Evolutionary conservation across 768 basidiomycete genomes (phyloP).

Genomic region (Mycena vulgaris): DNA sequence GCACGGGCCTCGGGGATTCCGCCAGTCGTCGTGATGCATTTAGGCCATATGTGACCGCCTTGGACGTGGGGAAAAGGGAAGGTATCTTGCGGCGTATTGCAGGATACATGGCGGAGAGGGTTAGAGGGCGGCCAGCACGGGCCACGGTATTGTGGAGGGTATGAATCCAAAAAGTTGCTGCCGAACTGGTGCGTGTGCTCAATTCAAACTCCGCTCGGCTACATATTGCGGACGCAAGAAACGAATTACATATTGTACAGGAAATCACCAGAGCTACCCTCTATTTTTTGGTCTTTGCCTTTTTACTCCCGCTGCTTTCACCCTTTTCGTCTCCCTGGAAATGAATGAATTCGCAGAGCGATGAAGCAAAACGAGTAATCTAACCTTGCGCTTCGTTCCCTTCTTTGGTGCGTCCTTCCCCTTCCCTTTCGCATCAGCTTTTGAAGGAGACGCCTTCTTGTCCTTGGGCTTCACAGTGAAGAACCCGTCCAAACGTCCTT

Average conservation of each 20-base stretch:
- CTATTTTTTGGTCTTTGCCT: slow-evolving; percentile 60
- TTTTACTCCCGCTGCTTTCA: slow-evolving; percentile 56
- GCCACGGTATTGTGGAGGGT: background rate
- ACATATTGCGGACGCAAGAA: background rate
- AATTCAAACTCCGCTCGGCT: slow-evolving; percentile 17
- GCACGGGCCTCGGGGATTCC: slow-evolving; percentile 59
- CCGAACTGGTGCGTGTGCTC: slow-evolving; percentile 6
- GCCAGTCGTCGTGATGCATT: slow-evolving; percentile 56
- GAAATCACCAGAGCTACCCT: background rate
- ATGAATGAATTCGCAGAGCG: background rate
- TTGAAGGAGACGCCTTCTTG: slow-evolving; percentile 48
- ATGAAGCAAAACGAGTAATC: slow-evolving; percentile 21
- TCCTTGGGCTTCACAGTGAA: slow-evolving; percentile 84
- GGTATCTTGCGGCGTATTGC: slow-evolving; percentile 58
- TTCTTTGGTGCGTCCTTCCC: slow-evolving; percentile 58
- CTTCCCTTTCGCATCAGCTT: slow-evolving; percentile 55
- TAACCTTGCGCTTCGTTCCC: slow-evolving; percentile 71
- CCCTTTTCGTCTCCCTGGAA: slow-evolving; percentile 58
- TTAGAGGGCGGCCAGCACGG: background rate
- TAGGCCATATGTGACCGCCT: slow-evolving; percentile 69
- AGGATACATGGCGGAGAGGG: slow-evolving; percentile 56
- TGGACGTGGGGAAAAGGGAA: slow-evolving; percentile 49
- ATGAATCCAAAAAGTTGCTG: slow-evolving; percentile 24
- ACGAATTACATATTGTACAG: background rate
- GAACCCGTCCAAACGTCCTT: slow-evolving; percentile 96